These are phyloP conservation scores for Quercus glauca DNA, from an alignment of 306 rosid genomes.

Conservation along the genomic window DNA sequence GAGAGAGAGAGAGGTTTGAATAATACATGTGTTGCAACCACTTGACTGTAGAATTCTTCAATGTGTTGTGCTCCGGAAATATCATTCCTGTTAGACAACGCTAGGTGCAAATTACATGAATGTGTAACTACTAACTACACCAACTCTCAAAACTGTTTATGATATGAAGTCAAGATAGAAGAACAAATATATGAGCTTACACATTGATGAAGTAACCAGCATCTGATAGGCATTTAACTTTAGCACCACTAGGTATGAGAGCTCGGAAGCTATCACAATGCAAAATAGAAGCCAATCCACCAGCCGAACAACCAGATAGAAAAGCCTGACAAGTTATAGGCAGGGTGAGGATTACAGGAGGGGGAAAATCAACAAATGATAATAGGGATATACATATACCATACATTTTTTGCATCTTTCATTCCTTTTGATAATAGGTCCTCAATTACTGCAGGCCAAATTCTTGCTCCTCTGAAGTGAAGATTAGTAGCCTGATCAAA, in stretches of 20 bases:
- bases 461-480: constrained; percentile 89
- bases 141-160: not conserved
- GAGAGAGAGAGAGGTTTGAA: constrained; percentile 19
- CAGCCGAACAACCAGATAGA: constrained; percentile 96
- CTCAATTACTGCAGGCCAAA: constrained; percentile 62
- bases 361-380: not conserved
- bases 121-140: not conserved
- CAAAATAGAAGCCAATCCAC: constrained; percentile 83
- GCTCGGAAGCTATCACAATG: constrained; percentile 81
- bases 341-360: not conserved
- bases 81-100: constrained; percentile 60
- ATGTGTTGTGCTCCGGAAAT: constrained; percentile 71
- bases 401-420: constrained; percentile 70
- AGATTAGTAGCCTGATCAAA: constrained; percentile 66
- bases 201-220: constrained; percentile 88
- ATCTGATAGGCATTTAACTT: constrained; percentile 85
- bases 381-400: constrained; percentile 17
- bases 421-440: constrained; percentile 85
- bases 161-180: constrained; percentile 11
- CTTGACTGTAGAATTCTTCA: constrained; percentile 46
- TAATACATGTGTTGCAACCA: constrained; percentile 74
- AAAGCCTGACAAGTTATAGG: constrained; percentile 56
- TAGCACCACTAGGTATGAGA: constrained; percentile 52
- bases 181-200: constrained; percentile 35
- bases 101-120: constrained; percentile 3